Base-by-base conservation (phyloP, 2,329 filamentous ascomycete genomes). In the Colletotrichum somersetense region DNA sequence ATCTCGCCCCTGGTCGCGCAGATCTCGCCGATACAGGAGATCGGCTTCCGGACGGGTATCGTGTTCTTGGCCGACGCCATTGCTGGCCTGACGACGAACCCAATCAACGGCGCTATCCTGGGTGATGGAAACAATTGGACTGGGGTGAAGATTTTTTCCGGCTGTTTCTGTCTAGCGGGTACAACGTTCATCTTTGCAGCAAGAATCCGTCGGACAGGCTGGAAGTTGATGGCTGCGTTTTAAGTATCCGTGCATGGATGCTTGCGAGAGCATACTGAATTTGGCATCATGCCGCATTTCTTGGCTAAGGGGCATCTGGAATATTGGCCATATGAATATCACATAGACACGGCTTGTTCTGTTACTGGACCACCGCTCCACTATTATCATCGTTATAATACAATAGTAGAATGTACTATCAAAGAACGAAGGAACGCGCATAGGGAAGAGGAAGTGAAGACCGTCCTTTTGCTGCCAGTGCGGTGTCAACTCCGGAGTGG, bases 1-100 rank as follows among this genome's bases (percentile, higher is more conserved):
- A 77, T 82, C 14, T 78, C 79, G 10, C 79, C 82, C 1, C 78
- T 85, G 1, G 76, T 84, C 5, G 80, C 80, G 1, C 87, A 91
- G 74, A 88, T 91, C 71, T 88, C 86, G 1, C 86, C 88, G 44
- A 80, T 88, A 66, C 79, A 82, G 2, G 83, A 89, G 75, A 86
- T 91, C 11, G 89, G 89, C 1, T 83, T 87, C 14, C 82, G 88
- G 0, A 79, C 74, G 4, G 82, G 82, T 1, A 76, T 83, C 0
- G 74, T 80, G 5, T 91, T 91, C 76, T 85, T 86, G 3, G 78
- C 88, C n/a, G 81, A 87, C 20, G 85, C 87, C 2, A 79, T 92
- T 46, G 86, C 86, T 0, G 89, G 88, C 2, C 79, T 92, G 20
- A 85, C 87, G 2, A 86, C 88, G 0, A 88, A 83, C 67, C 89